Percentiles rank a stretch among this genome's conserved stretches.
phyloP scores from a whole-genome alignment of 805 yeast genomes.

The Candida cerambycidarum region DNA sequence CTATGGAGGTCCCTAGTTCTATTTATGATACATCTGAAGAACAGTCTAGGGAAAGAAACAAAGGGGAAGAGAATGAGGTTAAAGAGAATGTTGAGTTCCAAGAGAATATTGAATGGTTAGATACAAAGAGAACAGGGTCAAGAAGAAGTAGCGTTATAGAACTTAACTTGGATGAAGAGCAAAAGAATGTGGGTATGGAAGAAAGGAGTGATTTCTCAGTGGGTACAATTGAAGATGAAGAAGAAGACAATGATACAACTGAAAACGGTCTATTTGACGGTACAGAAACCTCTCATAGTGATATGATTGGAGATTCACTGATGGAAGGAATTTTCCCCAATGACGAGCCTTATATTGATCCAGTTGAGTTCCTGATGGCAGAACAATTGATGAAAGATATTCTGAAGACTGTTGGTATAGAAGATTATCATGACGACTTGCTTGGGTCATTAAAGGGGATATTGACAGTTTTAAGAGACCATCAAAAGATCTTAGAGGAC shows the following conservation, averaged over 20 bases:
- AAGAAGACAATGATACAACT: background rate
- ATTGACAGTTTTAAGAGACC: background rate
- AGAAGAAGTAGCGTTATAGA: background rate
- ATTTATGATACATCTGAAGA: background rate
- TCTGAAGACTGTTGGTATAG: background rate
- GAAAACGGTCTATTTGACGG: too few species aligned
- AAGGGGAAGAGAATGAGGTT: too few species aligned
- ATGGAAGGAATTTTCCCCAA: background rate
- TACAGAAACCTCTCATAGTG: too few species aligned
- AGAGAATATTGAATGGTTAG: background rate
- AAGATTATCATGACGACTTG: background rate
- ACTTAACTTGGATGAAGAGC: background rate
- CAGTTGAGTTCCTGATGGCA: background rate
- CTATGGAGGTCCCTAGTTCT: background rate
- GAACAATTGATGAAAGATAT: slow-evolving; percentile 1
- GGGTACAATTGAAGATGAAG: background rate
- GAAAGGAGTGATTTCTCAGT: too few species aligned
- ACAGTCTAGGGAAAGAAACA: background rate
- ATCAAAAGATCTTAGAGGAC: background rate
- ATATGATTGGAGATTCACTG: background rate
- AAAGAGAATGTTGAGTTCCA: too few species aligned
- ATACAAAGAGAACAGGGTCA: background rate
- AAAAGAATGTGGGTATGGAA: background rate
- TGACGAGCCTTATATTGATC: background rate
- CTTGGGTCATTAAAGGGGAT: background rate